Base-by-base conservation (phyloP, 371 early-diverging fungal species). In the Funneliformis caledonium region DNA sequence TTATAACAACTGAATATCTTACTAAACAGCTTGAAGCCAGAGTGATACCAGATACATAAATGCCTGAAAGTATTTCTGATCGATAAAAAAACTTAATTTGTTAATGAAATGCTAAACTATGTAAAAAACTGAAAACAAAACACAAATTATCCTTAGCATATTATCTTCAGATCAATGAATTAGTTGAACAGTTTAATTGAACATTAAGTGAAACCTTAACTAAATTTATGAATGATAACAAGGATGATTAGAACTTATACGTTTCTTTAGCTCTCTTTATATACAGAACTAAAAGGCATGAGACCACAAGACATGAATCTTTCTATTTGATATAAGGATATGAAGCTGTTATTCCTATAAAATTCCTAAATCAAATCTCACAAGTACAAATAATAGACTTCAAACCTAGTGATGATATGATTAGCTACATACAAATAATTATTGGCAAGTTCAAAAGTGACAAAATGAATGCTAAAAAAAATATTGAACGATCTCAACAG, bases 121-220 rank as follows among this genome's bases (percentile, higher is more conserved):
- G 6, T 45, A 2, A 26, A n/a, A 33, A 61, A 19, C 8, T 52
- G 9, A 5, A 11, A 31, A 22, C 26, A 31, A 31, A 43, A 2
- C 2, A 76, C 45, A 59, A 45, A 87, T 0, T 61, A 10, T 76
- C 11, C 61, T n/a, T 22, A 61, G 43, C 8, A 80, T 87, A 0
- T 87, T 78, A 76, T 88, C 88, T 68, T 89, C 88, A 91, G 78
- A 87, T 89, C 1, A 88, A 90, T 78, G 88, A 88, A 10, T 90
- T 90, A 81, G 90, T 88, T 0, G 89, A 91, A 76, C 73, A 88
- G 0, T 72, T 84, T 0, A 93, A 91, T 70, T 83, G 84, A 4
- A 83, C 85, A 0, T 61, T 93, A 0, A 87, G 90, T 67, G 86
- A 88, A 60, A 89, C 88, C 60, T 87, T 91, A 1, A 65, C 89